These are phyloP conservation scores for Serendipita sp. DNA, from an alignment of 768 basidiomycete species.

Conservation along the genomic window DNA sequence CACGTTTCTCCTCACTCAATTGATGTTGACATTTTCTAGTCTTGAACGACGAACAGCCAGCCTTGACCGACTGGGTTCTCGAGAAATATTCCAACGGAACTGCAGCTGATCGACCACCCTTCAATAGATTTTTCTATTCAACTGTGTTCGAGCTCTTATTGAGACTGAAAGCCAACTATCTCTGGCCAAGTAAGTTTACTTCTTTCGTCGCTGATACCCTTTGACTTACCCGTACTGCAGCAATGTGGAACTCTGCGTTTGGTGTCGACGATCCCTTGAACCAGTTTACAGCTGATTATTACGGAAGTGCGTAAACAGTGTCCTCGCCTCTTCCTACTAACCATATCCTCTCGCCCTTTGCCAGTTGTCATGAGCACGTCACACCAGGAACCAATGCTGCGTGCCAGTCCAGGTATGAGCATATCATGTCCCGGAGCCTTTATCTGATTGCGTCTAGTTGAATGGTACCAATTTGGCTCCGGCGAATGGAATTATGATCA, in stretches of 20 bases:
- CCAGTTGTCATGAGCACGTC: constrained; percentile 55
- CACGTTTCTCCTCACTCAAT: neutral
- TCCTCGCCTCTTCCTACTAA: too few relatives aligned
- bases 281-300: constrained; percentile 44
- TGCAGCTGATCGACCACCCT: constrained; percentile 38
- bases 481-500: constrained; percentile 49
- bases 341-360: too few relatives aligned
- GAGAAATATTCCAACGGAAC: constrained; percentile 54
- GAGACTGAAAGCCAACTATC: constrained; percentile 49
- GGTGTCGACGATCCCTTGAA: constrained; percentile 44
- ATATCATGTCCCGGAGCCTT: too few relatives aligned
- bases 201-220: neutral
- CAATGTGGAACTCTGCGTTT: constrained; percentile 28
- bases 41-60: constrained; percentile 64
- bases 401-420: constrained; percentile 34
- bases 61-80: constrained; percentile 53
- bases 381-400: constrained; percentile 64
- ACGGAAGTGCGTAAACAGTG: constrained; percentile 23
- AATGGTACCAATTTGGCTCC: constrained; percentile 40
- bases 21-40: constrained; percentile 16
- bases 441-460: constrained; percentile 21
- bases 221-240: constrained; percentile 5
- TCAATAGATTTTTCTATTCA: constrained; percentile 45
- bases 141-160: constrained; percentile 53
- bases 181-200: constrained; percentile 40